Evolutionary conservation across 2,329 filamentous ascomycete species (phyloP).

Genomic region (Lizonia empirigonia): DNA sequence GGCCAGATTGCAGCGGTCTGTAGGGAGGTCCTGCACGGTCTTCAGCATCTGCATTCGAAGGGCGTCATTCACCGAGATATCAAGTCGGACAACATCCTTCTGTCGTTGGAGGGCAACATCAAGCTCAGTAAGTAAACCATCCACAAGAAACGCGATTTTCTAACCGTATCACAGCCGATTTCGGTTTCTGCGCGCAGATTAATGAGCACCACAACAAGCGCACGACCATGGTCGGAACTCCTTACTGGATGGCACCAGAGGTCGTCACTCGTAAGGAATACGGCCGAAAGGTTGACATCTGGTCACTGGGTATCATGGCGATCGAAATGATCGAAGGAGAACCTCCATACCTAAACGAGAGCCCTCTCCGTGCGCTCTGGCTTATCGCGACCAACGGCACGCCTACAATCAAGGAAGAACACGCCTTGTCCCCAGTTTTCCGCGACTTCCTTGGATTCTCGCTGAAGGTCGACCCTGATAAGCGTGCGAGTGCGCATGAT

Average conservation of each 20-base stretch:
- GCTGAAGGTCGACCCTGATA: conserved; percentile 95
- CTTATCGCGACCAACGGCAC: conserved; percentile 97
- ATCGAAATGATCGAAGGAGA: conserved; percentile 99
- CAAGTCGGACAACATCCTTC: conserved; percentile 96
- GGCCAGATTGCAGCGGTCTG: conserved; percentile 96
- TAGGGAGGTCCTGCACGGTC: conserved; percentile 84
- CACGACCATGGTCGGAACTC: conserved; percentile 98
- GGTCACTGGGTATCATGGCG: conserved; percentile 98
- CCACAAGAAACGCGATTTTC: neutral
- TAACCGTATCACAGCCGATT: conserved; percentile 70
- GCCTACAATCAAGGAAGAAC: conserved; percentile 90
- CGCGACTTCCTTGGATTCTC: conserved; percentile 91
- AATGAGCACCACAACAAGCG: conserved; percentile 97
- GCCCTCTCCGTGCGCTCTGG: conserved; percentile 88
- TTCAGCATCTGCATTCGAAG: conserved; percentile 96
- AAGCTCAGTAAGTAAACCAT: conserved; percentile 77
- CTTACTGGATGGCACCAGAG: conserved; percentile 99
- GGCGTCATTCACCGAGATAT: conserved; percentile 98
- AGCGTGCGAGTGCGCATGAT: conserved; percentile 93
- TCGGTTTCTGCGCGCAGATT: conserved; percentile 98
- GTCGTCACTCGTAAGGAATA: conserved; percentile 98
- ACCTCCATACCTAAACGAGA: conserved; percentile 94
- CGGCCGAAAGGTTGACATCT: conserved; percentile 97
- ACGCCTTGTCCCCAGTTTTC: conserved; percentile 80
- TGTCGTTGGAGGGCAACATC: conserved; percentile 93